Percentiles rank a stretch among this genome's conserved stretches.
These are phyloP conservation scores for Senna siamea DNA, from an alignment of 306 rosid genomes.

Conservation along the genomic window DNA sequence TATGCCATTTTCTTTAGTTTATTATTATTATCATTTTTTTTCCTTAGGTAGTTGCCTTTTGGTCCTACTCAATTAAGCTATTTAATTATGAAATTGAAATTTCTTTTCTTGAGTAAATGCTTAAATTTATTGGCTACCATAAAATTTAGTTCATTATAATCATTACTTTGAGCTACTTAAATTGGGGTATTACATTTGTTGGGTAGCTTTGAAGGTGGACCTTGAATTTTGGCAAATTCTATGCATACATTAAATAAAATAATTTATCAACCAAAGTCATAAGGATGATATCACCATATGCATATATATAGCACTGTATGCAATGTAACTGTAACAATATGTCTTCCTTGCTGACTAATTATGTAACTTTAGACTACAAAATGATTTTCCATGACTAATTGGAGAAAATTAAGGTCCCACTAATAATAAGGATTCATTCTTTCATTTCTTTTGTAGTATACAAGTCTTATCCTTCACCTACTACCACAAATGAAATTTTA, in stretches of 20 bases:
- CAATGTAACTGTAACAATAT: neutral
- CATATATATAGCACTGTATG: neutral
- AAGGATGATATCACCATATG: neutral
- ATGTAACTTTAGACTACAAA: neutral
- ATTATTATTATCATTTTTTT: too few species aligned
- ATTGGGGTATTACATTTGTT: too few species aligned
- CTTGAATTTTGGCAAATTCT: neutral
- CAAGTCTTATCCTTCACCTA: slow-evolving; percentile 1
- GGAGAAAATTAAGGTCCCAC: neutral
- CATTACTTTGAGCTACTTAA: too few species aligned
- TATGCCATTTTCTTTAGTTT: too few species aligned
- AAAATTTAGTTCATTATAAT: too few species aligned
- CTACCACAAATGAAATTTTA: neutral
- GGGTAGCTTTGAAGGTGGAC: neutral
- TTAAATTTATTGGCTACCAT: too few species aligned
- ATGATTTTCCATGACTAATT: neutral
- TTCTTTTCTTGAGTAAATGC: too few species aligned
- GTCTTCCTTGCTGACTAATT: neutral
- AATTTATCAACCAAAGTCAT: neutral
- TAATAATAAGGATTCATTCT: neutral
- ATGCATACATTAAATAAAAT: neutral
- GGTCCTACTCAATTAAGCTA: too few species aligned
- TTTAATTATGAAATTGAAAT: too few species aligned
- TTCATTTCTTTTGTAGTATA: neutral
- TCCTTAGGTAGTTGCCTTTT: too few species aligned